Conservation (phyloP, 2,329 filamentous ascomycete genomes). For the Calycina marina region DNA sequence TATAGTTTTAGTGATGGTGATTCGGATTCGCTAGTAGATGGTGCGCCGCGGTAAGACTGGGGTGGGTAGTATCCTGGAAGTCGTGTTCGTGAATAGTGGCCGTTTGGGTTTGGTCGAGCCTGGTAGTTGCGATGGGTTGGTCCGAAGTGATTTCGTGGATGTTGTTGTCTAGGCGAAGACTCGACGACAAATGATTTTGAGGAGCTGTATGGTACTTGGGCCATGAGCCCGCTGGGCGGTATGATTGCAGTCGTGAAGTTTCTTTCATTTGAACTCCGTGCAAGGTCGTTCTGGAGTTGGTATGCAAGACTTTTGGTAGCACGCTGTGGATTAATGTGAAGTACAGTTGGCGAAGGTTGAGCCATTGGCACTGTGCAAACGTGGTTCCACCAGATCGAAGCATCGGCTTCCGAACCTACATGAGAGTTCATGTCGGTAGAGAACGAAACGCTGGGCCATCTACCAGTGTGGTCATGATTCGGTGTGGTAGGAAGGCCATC, state of each 20-base stretch:
- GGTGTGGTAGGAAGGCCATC: conserved; percentile 16
- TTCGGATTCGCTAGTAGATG: conserved; percentile 8
- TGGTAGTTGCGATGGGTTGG: background rate
- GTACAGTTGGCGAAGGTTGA: conserved; percentile 15
- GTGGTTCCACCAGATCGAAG: conserved; percentile 20
- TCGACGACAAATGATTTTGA: conserved; percentile 13
- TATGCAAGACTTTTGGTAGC: conserved; percentile 17
- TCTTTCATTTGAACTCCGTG: conserved; percentile 12
- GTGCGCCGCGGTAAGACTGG: conserved; percentile 3
- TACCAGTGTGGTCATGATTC: conserved; percentile 10
- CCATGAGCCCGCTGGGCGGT: conserved; percentile 17
- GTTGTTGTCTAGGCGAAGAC: conserved; percentile 6
- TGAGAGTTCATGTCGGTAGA: conserved; percentile 7
- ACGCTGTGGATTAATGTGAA: conserved; percentile 16
- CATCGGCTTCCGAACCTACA: conserved; percentile 8
- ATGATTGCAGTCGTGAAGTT: conserved; percentile 9
- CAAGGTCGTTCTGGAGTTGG: conserved; percentile 19
- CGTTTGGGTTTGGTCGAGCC: conserved; percentile 1
- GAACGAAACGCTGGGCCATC: conserved; percentile 14
- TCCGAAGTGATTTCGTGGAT: conserved; percentile 2
- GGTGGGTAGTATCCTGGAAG: background rate
- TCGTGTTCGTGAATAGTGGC: conserved; percentile 3
- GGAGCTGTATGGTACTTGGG: conserved; percentile 16
- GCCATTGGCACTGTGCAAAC: conserved; percentile 15
- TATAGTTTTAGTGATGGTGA: conserved; percentile 8